These are phyloP conservation scores for Nannochloropsis salina DNA, from an alignment of 108 stramenopile species.

Conservation along the genomic window DNA sequence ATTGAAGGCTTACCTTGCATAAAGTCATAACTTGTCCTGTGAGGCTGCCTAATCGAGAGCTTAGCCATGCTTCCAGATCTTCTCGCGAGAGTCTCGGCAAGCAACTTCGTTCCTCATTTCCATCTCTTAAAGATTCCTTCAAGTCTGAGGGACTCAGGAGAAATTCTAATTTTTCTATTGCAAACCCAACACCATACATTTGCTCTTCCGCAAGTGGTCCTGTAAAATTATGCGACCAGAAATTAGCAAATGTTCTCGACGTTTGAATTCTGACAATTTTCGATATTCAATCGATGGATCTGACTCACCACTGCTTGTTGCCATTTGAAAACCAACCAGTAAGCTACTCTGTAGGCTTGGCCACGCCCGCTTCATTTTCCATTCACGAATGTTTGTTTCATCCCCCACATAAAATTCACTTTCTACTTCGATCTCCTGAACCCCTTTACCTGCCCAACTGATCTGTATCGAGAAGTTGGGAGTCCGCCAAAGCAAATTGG, in stretches of 20 bases:
- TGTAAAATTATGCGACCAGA: not conserved
- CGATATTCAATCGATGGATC: not conserved
- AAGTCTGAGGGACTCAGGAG: not conserved
- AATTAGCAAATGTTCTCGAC: not conserved
- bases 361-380: conserved; percentile 21
- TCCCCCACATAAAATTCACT: not conserved
- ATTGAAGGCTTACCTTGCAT: not conserved
- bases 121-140: not conserved
- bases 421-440: not conserved
- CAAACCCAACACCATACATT: conserved; percentile 35
- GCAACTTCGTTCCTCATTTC: not conserved
- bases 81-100: not conserved
- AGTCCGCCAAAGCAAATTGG: conserved; percentile 25
- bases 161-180: conserved; percentile 28
- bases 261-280: not conserved
- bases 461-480: not conserved
- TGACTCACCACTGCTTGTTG: conserved; percentile 5
- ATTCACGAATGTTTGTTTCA: not conserved
- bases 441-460: not conserved
- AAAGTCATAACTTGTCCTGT: conserved; percentile 3
- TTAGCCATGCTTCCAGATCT: not conserved
- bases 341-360: conserved; percentile 19
- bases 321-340: conserved; percentile 41
- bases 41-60: not conserved
- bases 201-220: conserved; percentile 52